These are phyloP conservation scores for Pseudognaphalium luteoalbum DNA, from an alignment of 129 eudicot genomes.

Conservation along the genomic window DNA sequence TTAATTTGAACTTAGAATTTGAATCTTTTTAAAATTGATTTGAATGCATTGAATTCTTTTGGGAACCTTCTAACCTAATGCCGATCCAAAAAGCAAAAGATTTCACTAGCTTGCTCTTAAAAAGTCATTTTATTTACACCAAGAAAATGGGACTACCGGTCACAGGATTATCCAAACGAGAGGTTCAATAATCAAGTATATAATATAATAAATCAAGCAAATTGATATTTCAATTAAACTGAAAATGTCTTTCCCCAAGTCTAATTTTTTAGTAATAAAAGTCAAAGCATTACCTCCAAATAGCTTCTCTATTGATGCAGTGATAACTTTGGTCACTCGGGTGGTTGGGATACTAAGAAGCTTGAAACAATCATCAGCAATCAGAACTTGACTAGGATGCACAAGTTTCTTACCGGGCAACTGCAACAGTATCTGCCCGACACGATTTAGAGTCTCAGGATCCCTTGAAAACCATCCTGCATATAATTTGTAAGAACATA, in stretches of 20 bases:
- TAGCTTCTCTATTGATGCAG: slow-evolving; percentile 52
- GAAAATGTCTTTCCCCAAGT: neutral
- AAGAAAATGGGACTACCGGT: neutral
- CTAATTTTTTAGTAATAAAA: slow-evolving; percentile 1
- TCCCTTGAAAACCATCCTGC: slow-evolving; percentile 96
- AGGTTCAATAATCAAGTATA: neutral
- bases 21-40: neutral
- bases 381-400: slow-evolving; percentile 46
- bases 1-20: neutral
- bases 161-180: neutral
- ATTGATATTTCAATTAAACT: no score
- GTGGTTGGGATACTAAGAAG: slow-evolving; percentile 57
- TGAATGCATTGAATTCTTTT: neutral
- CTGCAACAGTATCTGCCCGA: slow-evolving; percentile 65
- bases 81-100: neutral
- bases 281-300: slow-evolving; percentile 58
- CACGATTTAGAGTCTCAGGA: slow-evolving; percentile 59
- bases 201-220: neutral
- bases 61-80: neutral
- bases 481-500: neutral
- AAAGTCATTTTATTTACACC: neutral
- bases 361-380: slow-evolving; percentile 90
- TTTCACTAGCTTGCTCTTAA: neutral
- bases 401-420: slow-evolving; percentile 32
- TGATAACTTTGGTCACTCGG: slow-evolving; percentile 43